phyloP scores from a whole-genome alignment of 805 yeast genomes.

The Clavispora phyllophila region DNA sequence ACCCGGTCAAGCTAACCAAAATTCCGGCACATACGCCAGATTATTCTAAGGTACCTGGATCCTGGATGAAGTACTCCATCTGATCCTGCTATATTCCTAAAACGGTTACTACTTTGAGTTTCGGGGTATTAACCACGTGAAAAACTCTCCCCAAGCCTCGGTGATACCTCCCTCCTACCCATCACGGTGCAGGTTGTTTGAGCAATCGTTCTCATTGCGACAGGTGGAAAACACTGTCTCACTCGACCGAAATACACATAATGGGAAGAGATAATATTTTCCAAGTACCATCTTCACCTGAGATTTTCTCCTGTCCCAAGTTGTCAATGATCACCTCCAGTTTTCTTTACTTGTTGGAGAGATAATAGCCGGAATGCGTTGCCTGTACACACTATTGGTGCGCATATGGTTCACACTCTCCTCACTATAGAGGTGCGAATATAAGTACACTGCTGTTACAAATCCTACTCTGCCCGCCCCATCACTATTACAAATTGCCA shows the following conservation, averaged over 20 bases:
- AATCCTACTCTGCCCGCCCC: background rate
- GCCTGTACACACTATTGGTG: background rate
- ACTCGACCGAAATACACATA: too few relatives aligned
- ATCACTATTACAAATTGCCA: background rate
- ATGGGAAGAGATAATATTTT: too few relatives aligned
- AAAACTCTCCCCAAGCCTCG: background rate
- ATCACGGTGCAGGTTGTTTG: background rate
- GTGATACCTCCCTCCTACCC: background rate
- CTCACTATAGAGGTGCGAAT: background rate
- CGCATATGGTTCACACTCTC: background rate
- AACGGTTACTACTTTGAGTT: background rate
- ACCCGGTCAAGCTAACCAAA: background rate
- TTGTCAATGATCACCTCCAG: too few relatives aligned
- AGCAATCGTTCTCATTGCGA: background rate
- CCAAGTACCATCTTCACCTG: too few relatives aligned
- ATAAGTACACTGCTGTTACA: background rate
- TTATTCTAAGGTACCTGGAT: slow-evolving; percentile 10
- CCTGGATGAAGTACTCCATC: slow-evolving; percentile 9
- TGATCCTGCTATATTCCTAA: background rate
- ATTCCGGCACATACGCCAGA: background rate
- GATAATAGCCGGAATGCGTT: background rate
- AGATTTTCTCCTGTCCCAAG: too few relatives aligned
- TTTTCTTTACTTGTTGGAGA: too few relatives aligned
- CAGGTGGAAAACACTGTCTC: too few relatives aligned
- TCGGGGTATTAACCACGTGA: background rate